A percentile compares a stretch with the other conserved stretches of the same genome.
Conservation (phyloP, 805 yeast genomes). For the Komagataella ulmi region DNA sequence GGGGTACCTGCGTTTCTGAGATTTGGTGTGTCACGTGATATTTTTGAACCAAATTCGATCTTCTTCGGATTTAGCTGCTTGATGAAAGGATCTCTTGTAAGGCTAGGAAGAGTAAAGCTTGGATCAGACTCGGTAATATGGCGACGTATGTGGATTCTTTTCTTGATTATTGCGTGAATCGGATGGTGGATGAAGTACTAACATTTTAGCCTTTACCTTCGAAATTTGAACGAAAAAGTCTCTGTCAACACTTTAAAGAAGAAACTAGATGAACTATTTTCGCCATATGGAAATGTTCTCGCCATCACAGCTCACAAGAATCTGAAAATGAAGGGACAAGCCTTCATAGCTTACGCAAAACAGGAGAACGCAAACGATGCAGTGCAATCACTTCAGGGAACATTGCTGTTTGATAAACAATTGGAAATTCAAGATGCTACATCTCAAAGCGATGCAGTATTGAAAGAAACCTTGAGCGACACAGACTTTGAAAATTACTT, state of each 20-base stretch:
- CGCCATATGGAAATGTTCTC: slow-evolving; percentile 29
- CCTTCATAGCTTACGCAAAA: slow-evolving; percentile 48
- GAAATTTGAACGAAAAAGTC: slow-evolving; percentile 62
- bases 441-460: slow-evolving; percentile 27
- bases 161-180: no score
- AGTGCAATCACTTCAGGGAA: slow-evolving; percentile 24
- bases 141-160: neutral
- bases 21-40: neutral
- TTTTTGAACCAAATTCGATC: neutral
- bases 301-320: slow-evolving; percentile 46
- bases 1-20: no score
- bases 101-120: neutral
- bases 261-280: slow-evolving; percentile 27
- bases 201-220: slow-evolving; percentile 32
- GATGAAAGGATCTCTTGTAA: no score
- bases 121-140: neutral
- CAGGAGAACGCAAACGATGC: slow-evolving; percentile 31
- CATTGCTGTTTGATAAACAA: slow-evolving; percentile 30
- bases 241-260: slow-evolving; percentile 34
- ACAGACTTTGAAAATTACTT: slow-evolving; percentile 3
- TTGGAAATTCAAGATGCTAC: slow-evolving; percentile 31
- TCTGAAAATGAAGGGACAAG: slow-evolving; percentile 69
- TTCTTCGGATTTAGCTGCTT: neutral
- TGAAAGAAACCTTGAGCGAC: slow-evolving; percentile 7
- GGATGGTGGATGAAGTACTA: neutral